These are phyloP conservation scores for Boletales sp. DNA, from an alignment of 768 basidiomycete genomes.

Conservation along the genomic window DNA sequence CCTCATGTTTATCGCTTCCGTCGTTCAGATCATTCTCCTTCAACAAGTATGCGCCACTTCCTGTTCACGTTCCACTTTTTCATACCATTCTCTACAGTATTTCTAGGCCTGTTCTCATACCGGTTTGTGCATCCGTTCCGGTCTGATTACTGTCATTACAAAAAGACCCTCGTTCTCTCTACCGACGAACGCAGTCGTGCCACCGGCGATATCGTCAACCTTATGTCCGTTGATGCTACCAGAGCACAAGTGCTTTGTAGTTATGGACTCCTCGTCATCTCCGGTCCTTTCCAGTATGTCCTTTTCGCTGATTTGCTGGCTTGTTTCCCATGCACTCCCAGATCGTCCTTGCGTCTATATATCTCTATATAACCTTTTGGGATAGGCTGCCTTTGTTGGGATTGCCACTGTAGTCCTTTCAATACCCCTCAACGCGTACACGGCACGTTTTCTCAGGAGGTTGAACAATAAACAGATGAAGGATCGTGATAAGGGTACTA, in stretches of 20 bases:
- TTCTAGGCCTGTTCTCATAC: constrained; percentile 81
- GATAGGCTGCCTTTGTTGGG: constrained; percentile 88
- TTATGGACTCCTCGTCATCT: constrained; percentile 80
- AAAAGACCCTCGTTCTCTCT: constrained; percentile 81
- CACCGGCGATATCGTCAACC: constrained; percentile 90
- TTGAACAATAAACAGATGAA: constrained; percentile 94
- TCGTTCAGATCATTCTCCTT: constrained; percentile 73
- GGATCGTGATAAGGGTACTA: constrained; percentile 78
- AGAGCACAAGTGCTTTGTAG: constrained; percentile 77
- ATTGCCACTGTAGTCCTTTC: constrained; percentile 83
- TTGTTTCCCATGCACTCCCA: constrained; percentile 29
- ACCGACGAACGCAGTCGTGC: constrained; percentile 80
- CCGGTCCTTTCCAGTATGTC: constrained; percentile 77
- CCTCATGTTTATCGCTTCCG: constrained; percentile 76
- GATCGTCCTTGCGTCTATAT: constrained; percentile 87
- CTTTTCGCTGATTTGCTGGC: not conserved
- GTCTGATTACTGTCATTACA: no score
- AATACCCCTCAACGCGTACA: constrained; percentile 68
- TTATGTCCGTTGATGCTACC: constrained; percentile 86
- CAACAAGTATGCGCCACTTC: constrained; percentile 58
- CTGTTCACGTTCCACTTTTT: not conserved
- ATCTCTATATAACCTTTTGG: constrained; percentile 84
- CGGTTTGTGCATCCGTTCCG: no score
- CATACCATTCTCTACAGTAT: constrained; percentile 46
- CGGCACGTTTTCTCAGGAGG: constrained; percentile 65